These are phyloP conservation scores for Phoma sp. DNA, from an alignment of 2,329 filamentous ascomycete species.

Conservation along the genomic window DNA sequence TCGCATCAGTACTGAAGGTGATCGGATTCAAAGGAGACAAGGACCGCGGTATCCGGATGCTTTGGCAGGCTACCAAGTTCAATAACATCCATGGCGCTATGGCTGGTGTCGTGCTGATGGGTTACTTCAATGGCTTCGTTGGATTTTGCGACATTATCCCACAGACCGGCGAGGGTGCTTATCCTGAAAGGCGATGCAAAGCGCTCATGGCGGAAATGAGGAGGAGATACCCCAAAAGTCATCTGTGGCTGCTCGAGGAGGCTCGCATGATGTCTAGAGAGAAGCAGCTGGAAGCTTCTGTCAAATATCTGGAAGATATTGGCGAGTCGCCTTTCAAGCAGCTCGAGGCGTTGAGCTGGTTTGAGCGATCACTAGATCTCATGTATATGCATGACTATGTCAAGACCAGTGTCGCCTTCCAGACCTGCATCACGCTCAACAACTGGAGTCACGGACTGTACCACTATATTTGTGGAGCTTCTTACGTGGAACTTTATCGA, in stretches of 20 bases:
- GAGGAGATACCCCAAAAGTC: constrained; percentile 76
- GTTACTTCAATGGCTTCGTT: constrained; percentile 86
- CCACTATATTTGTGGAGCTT: constrained; percentile 82
- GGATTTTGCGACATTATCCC: constrained; percentile 89
- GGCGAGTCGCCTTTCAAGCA: constrained; percentile 80
- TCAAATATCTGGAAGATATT: constrained; percentile 67
- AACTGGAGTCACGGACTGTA: constrained; percentile 92
- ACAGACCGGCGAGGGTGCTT: constrained; percentile 63
- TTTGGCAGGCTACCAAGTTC: constrained; percentile 89
- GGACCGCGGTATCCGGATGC: constrained; percentile 78
- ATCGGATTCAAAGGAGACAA: constrained; percentile 92
- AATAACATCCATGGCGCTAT: constrained; percentile 92
- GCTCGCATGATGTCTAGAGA: constrained; percentile 75
- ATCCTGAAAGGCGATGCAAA: constrained; percentile 72
- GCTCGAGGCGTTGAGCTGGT: constrained; percentile 81
- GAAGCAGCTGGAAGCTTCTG: constrained; percentile 68
- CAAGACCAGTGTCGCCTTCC: constrained; percentile 74
- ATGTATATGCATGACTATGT: constrained; percentile 82
- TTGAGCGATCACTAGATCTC: constrained; percentile 78
- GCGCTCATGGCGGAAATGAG: constrained; percentile 76
- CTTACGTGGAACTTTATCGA: constrained; percentile 83
- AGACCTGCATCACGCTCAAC: constrained; percentile 63
- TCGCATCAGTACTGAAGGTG: constrained; percentile 83
- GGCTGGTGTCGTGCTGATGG: constrained; percentile 78
- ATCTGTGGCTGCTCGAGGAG: constrained; percentile 88